These are phyloP conservation scores for Pseudocercospora fuligena DNA, from an alignment of 2,329 filamentous ascomycete species.

Conservation along the genomic window DNA sequence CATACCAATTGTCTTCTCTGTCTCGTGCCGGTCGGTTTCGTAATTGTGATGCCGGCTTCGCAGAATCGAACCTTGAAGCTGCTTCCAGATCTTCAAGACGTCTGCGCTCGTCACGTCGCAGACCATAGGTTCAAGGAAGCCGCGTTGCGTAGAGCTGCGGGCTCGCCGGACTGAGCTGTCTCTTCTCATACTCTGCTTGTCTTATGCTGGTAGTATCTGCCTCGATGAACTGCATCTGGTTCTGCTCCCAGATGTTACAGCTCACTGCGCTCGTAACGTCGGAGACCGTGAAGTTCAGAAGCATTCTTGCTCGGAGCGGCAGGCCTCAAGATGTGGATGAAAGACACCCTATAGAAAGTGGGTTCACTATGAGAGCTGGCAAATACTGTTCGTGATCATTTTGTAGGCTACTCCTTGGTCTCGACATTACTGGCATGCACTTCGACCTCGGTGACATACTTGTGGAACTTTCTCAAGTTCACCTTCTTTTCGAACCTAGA, in stretches of 20 bases:
- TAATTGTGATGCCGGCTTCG: too few relatives aligned
- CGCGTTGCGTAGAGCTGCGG: not conserved
- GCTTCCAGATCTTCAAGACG: not conserved
- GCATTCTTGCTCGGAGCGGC: not conserved
- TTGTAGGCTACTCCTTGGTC: not conserved
- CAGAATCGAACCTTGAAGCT: too few relatives aligned
- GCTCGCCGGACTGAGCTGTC: not conserved
- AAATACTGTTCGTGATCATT: not conserved
- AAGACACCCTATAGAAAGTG: not conserved
- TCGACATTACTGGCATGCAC: slow-evolving; percentile 18
- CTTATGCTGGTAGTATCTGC: too few relatives aligned
- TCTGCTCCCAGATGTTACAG: not conserved
- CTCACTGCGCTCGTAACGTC: not conserved
- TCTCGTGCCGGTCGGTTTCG: too few relatives aligned
- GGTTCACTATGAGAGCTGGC: not conserved
- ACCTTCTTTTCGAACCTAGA: slow-evolving; percentile 43
- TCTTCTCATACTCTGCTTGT: too few relatives aligned
- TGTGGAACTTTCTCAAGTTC: slow-evolving; percentile 44
- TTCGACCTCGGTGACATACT: slow-evolving; percentile 45
- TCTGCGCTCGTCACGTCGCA: not conserved
- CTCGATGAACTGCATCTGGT: too few relatives aligned
- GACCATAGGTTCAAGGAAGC: not conserved
- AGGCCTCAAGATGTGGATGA: not conserved
- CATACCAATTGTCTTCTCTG: too few relatives aligned
- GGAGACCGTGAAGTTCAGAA: not conserved